Evolutionary conservation across 2,329 filamentous ascomycete species (phyloP), one percentile per base, ranked within the genome.

Genomic region (Aulographum hederae): DNA sequence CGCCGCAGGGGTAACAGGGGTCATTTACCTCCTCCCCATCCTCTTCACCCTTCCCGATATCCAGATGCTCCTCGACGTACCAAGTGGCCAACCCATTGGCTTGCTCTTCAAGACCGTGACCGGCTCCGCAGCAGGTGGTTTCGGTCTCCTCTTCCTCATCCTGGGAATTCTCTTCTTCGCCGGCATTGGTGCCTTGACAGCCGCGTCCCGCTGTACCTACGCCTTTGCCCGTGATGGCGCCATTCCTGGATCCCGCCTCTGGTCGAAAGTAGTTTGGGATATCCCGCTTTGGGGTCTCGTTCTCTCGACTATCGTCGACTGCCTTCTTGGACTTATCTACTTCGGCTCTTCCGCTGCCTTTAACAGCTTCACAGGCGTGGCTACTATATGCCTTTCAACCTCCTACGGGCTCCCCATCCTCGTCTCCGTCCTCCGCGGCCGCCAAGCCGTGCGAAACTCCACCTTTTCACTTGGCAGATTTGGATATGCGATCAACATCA

Each of bases 211-310:
- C 16, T 80, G 75, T 56, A 79, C 74, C 1, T 82, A 78, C 43
- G 76, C 78, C 10, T 82, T 82, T 48, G 74, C 77, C 2, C 65
- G 77, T 28, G 77, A 82, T 47, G 75, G 74, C 14, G 78, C 75
- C 6, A 78, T 82, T 33, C 77, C 77, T 0, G 74, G 73, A 1
- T 74, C 73, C 39, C 58, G 60, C 17, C 50, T 78, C 8, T 82
- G 6, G 3, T 37, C 48, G 3, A 39, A 37, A 18, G 48, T 61
- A 19, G 37, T 59, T 36, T 45, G 55, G 12, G 48, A 48, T 11
- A 48, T 60, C 0, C 60, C 60, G 0, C 42, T 63, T 20, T 53
- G 48, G 38, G 48, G 58, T 2, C 42, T 63, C 5, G 41, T 50
- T 10, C 48, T 65, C 3, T 40, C 59, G 4, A 63, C 59, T 0